phyloP scores from a whole-genome alignment of 2,329 filamentous ascomycete species.

The Aspergillus sp. region DNA sequence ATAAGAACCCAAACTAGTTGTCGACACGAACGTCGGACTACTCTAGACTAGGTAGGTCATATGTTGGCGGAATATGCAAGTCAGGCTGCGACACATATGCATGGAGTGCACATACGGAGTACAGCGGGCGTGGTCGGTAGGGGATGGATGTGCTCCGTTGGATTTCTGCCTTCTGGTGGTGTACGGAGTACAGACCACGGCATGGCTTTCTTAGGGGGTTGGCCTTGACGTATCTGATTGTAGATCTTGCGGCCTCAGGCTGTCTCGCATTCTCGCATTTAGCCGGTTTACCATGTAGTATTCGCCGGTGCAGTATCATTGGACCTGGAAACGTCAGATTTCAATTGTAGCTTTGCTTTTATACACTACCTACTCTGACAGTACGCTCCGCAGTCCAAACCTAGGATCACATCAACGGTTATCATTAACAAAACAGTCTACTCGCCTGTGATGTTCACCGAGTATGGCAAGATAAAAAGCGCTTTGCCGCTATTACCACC shows the following conservation, averaged over 20 bases:
- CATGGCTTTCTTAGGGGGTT: not conserved
- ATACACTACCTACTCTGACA: not conserved
- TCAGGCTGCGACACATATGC: slow-evolving; percentile 1
- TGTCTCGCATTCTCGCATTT: not conserved
- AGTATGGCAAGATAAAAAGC: not conserved
- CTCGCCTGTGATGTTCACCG: too few species aligned
- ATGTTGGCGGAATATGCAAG: slow-evolving; percentile 1
- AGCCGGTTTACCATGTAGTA: too few species aligned
- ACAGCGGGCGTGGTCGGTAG: not conserved
- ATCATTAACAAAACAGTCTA: too few species aligned
- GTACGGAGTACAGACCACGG: not conserved
- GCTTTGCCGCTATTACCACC: slow-evolving; percentile 3
- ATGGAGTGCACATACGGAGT: not conserved
- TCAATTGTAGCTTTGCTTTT: not conserved
- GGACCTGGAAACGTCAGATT: not conserved
- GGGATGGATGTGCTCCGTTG: too few species aligned
- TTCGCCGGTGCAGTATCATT: too few species aligned
- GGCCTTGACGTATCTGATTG: not conserved
- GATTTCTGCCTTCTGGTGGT: not conserved
- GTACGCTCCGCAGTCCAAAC: not conserved
- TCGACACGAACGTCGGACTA: not conserved
- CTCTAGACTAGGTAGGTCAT: not conserved
- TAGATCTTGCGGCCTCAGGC: not conserved
- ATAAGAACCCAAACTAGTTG: not conserved
- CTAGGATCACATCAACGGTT: not conserved